Conservation (phyloP, 768 basidiomycete genomes). For the Hysterangium stoloniferum region DNA sequence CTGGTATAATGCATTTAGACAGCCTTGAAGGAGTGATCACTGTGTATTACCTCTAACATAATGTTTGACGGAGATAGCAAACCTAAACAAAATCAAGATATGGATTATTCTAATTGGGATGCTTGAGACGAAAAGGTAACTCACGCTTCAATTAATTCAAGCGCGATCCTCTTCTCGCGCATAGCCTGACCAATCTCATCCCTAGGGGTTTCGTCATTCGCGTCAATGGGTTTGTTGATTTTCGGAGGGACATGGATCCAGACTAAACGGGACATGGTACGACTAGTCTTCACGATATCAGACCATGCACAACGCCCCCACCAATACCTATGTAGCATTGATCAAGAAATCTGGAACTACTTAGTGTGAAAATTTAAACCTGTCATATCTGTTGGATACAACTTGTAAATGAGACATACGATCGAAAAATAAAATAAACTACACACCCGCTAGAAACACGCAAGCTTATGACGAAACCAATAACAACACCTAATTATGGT, state of each 20-base stretch:
- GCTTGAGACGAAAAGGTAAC: conserved; percentile 16
- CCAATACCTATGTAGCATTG: conserved; percentile 38
- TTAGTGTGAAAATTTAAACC: conserved; percentile 38
- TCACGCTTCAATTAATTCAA: conserved; percentile 52
- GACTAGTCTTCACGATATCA: conserved; percentile 43
- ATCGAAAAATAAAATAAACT: not conserved
- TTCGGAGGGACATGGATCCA: conserved; percentile 58
- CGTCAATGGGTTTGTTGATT: conserved; percentile 33
- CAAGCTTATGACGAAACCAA: conserved; percentile 51
- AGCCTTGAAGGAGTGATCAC: not conserved
- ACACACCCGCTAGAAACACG: conserved; percentile 52
- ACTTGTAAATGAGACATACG: not conserved
- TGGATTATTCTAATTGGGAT: not conserved
- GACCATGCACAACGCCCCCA: conserved; percentile 47
- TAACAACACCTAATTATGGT: conserved; percentile 44
- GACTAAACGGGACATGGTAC: conserved; percentile 44
- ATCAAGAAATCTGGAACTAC: not conserved
- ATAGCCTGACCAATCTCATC: conserved; percentile 45
- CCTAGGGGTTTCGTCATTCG: conserved; percentile 24
- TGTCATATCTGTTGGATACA: not conserved
- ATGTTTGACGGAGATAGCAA: conserved; percentile 51
- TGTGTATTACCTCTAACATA: conserved; percentile 41
- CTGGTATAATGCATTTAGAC: conserved; percentile 20
- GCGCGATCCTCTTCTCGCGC: conserved; percentile 52
- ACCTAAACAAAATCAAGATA: conserved; percentile 26